These are phyloP conservation scores for Phaeodactylum tricornutum DNA, from an alignment of 108 stramenopile species.

Conservation along the genomic window DNA sequence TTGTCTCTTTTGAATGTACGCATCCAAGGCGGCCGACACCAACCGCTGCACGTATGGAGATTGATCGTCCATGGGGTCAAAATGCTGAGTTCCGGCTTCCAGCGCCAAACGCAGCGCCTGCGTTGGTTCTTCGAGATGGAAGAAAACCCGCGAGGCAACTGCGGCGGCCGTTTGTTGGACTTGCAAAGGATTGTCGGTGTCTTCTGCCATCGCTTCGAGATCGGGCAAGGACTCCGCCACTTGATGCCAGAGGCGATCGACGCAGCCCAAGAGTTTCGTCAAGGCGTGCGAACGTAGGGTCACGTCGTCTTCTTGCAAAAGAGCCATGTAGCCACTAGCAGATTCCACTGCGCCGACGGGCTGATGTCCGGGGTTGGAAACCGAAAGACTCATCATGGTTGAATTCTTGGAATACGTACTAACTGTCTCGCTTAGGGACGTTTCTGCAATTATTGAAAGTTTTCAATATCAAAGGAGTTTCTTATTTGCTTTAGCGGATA, in stretches of 20 bases:
- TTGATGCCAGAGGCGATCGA: slow-evolving; percentile 80
- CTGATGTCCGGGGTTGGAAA: too few species aligned
- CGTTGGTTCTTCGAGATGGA: slow-evolving; percentile 94
- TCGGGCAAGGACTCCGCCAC: slow-evolving; percentile 72
- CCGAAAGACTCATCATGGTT: too few species aligned
- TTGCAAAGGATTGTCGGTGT: slow-evolving; percentile 12
- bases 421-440: too few species aligned
- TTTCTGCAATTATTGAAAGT: too few species aligned
- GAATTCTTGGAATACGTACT: too few species aligned
- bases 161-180: slow-evolving; percentile 62
- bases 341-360: too few species aligned
- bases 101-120: slow-evolving; percentile 90
- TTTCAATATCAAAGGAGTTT: too few species aligned
- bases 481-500: too few species aligned
- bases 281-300: slow-evolving; percentile 45
- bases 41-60: slow-evolving; percentile 64
- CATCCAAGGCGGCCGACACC: slow-evolving; percentile 70
- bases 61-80: slow-evolving; percentile 47
- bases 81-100: slow-evolving; percentile 74
- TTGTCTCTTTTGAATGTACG: slow-evolving; percentile 38
- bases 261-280: slow-evolving; percentile 41
- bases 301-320: slow-evolving; percentile 58
- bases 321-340: slow-evolving; percentile 66
- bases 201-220: slow-evolving; percentile 77
- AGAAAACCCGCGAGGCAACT: slow-evolving; percentile 91